A percentile compares a stretch with the other conserved stretches of the same genome.
These are phyloP conservation scores for Hypoxylon lenormandii DNA, from an alignment of 495 filamentous ascomycete genomes.

Conservation along the genomic window DNA sequence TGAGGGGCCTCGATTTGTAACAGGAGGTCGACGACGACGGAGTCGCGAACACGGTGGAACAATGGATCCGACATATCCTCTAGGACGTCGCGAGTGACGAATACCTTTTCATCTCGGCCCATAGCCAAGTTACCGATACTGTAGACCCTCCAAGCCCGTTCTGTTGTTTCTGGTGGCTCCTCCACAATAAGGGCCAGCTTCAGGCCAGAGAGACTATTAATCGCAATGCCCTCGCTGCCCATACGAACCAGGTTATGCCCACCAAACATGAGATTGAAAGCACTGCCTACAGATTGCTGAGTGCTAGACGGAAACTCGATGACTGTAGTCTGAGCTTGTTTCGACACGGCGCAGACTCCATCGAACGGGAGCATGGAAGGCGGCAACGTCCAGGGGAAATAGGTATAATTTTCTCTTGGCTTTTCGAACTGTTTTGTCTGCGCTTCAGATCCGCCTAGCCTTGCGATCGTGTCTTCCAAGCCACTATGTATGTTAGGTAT, in stretches of 20 bases:
- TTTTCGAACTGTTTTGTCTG: slow-evolving; percentile 52
- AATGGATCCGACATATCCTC: slow-evolving; percentile 82
- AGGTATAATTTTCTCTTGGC: slow-evolving; percentile 77
- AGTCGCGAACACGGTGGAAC: slow-evolving; percentile 82
- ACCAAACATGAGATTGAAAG: slow-evolving; percentile 69
- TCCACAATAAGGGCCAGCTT: slow-evolving; percentile 84
- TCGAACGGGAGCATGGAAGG: slow-evolving; percentile 76
- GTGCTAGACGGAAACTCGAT: slow-evolving; percentile 82
- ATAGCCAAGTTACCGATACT: slow-evolving; percentile 82
- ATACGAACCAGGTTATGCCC: slow-evolving; percentile 62
- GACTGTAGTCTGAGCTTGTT: slow-evolving; percentile 70
- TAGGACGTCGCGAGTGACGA: slow-evolving; percentile 79
- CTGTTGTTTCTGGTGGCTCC: slow-evolving; percentile 53
- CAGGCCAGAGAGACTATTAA: slow-evolving; percentile 82
- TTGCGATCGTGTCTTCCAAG: slow-evolving; percentile 57
- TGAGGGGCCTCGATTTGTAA: slow-evolving; percentile 44
- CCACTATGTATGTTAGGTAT: slow-evolving; percentile 68
- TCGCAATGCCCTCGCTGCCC: slow-evolving; percentile 74
- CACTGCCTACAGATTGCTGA: slow-evolving; percentile 64
- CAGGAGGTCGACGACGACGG: slow-evolving; percentile 75
- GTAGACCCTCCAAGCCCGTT: slow-evolving; percentile 72
- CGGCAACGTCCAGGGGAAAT: slow-evolving; percentile 93
- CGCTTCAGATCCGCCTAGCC: slow-evolving; percentile 13
- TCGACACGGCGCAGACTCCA: slow-evolving; percentile 71
- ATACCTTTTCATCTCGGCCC: slow-evolving; percentile 89